Conservation (phyloP, 805 yeast genomes). For the Torulaspora delbrueckii region DNA sequence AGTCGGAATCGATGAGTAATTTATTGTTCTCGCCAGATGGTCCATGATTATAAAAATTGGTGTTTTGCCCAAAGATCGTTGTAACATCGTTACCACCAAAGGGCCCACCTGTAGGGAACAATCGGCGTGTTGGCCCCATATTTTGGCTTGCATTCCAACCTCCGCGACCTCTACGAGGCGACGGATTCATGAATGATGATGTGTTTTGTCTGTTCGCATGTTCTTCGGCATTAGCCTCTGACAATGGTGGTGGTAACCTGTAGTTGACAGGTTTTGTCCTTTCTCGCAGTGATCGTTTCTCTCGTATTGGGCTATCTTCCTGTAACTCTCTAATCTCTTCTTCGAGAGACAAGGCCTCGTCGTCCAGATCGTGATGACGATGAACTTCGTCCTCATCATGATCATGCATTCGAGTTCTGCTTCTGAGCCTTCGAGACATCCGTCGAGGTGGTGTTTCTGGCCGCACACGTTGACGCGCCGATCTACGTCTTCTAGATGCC, state of each 20-base stretch:
- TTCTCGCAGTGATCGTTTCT: slow-evolving; percentile 52
- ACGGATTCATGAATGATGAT: slow-evolving; percentile 18
- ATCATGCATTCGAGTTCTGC: slow-evolving; percentile 23
- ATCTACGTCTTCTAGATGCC: neutral
- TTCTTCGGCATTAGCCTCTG: slow-evolving; percentile 36
- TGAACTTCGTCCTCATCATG: slow-evolving; percentile 29
- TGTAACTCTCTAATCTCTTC: slow-evolving; percentile 64
- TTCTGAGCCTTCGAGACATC: slow-evolving; percentile 22
- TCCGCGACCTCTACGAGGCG: slow-evolving; percentile 38
- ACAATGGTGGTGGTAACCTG: slow-evolving; percentile 75
- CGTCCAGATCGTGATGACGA: slow-evolving; percentile 24
- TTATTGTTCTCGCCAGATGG: slow-evolving; percentile 25
- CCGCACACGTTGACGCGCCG: slow-evolving; percentile 5
- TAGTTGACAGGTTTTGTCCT: slow-evolving; percentile 74
- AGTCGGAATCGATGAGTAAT: slow-evolving; percentile 46
- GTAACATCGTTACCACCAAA: slow-evolving; percentile 95
- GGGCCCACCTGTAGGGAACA: slow-evolving; percentile 94
- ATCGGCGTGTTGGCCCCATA: slow-evolving; percentile 53
- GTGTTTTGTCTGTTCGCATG: slow-evolving; percentile 25
- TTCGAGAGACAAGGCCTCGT: slow-evolving; percentile 40
- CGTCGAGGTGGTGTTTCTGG: slow-evolving; percentile 14
- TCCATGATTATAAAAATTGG: slow-evolving; percentile 35
- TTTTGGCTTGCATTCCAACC: slow-evolving; percentile 38
- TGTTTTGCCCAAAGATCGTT: slow-evolving; percentile 71
- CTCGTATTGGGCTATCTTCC: slow-evolving; percentile 54